Evolutionary conservation across 2,329 filamentous ascomycete genomes (phyloP).

Genomic region (Pestalotiopsis sp.): DNA sequence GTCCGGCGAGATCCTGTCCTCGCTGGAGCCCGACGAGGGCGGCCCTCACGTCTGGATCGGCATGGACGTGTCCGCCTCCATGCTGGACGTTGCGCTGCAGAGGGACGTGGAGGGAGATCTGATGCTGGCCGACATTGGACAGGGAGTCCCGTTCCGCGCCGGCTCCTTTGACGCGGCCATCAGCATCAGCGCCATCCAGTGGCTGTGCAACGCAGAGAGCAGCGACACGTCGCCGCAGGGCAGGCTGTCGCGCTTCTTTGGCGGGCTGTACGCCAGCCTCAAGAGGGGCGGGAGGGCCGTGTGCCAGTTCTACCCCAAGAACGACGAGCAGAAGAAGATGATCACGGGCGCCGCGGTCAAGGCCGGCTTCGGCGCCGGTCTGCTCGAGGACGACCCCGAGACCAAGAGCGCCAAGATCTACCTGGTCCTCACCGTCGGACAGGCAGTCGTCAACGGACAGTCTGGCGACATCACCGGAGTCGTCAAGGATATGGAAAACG

Average conservation of each 20-base stretch:
- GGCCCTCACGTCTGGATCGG: conserved; percentile 96
- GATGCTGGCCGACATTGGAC: conserved; percentile 92
- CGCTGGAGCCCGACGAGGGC: conserved; percentile 68
- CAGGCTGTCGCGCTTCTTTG: conserved; percentile 84
- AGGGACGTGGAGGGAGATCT: conserved; percentile 91
- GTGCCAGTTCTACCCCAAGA: conserved; percentile 98
- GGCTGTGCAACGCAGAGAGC: conserved; percentile 94
- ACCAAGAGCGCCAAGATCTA: conserved; percentile 99
- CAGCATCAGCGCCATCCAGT: conserved; percentile 94
- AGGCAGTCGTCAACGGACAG: conserved; percentile 47
- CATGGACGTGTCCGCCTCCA: conserved; percentile 93
- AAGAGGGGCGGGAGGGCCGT: conserved; percentile 86
- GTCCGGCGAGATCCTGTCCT: conserved; percentile 88
- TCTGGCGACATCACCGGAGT: conserved; percentile 87
- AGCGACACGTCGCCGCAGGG: conserved; percentile 81
- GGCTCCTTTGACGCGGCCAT: conserved; percentile 95
- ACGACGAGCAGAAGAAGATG: conserved; percentile 88
- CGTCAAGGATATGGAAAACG: conserved; percentile 84
- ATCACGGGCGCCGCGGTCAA: conserved; percentile 88
- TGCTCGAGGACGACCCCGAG: conserved; percentile 92
- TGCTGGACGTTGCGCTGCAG: conserved; percentile 94
- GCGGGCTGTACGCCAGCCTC: conserved; percentile 84
- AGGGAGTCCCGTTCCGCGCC: conserved; percentile 90
- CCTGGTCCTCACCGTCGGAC: conserved; percentile 87
- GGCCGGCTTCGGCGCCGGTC: conserved; percentile 92